Percentiles rank a stretch among this genome's conserved stretches.
Evolutionary conservation across 768 basidiomycete genomes (phyloP).

Genomic region (Leccinum ochraceum): DNA sequence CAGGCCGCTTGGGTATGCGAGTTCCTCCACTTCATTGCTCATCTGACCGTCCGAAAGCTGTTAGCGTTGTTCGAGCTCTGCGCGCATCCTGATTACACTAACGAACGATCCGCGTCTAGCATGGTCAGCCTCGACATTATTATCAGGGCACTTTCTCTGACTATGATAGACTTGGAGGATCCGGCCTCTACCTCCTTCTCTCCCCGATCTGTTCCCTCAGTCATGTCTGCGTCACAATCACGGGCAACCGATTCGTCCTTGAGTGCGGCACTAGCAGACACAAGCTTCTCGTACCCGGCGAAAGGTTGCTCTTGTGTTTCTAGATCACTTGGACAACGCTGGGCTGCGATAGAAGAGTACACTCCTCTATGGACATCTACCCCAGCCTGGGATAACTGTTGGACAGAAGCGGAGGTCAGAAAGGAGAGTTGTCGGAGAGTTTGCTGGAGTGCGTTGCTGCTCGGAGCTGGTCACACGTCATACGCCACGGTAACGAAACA

Average conservation of each 20-base stretch:
- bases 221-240: slow-evolving; percentile 26
- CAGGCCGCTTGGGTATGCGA: slow-evolving; percentile 74
- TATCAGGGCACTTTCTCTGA: slow-evolving; percentile 60
- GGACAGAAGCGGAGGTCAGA: slow-evolving; percentile 62
- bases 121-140: slow-evolving; percentile 66
- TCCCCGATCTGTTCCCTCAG: slow-evolving; percentile 50
- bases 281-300: slow-evolving; percentile 10
- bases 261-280: neutral
- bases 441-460: slow-evolving; percentile 69
- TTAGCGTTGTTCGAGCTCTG: slow-evolving; percentile 73
- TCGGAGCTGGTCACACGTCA: slow-evolving; percentile 64
- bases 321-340: slow-evolving; percentile 52
- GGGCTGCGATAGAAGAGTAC: slow-evolving; percentile 51
- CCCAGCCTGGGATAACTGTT: slow-evolving; percentile 60
- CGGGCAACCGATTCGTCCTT: slow-evolving; percentile 6
- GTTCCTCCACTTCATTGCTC: slow-evolving; percentile 1
- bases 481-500: slow-evolving; percentile 51
- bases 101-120: slow-evolving; percentile 54
- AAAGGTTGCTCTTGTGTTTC: slow-evolving; percentile 48
- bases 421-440: slow-evolving; percentile 70
- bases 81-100: slow-evolving; percentile 62
- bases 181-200: slow-evolving; percentile 48
- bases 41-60: slow-evolving; percentile 42
- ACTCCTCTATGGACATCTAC: slow-evolving; percentile 61
- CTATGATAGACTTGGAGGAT: slow-evolving; percentile 59